Evolutionary conservation across 164 flowering plant species (phyloP).

Genomic region (Vitis rupestris): DNA sequence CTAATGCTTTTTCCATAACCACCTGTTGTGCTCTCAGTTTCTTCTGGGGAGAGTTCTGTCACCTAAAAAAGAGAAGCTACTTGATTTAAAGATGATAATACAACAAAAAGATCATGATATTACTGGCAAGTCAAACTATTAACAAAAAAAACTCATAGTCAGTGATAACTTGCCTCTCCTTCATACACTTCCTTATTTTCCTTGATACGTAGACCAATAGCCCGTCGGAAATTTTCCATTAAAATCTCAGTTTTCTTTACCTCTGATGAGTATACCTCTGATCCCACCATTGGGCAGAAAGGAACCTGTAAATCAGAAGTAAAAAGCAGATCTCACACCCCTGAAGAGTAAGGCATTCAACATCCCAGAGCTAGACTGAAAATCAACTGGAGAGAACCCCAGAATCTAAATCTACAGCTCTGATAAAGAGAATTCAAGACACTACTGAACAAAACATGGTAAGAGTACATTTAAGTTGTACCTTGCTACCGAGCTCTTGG

Average conservation of each 20-base stretch:
- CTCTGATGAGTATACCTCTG: conserved; percentile 97
- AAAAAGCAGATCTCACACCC: neutral
- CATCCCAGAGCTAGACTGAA: neutral
- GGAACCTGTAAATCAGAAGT: conserved; percentile 62
- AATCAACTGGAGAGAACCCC: neutral
- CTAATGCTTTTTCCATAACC: conserved; percentile 97
- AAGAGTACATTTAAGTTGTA: conserved; percentile 7
- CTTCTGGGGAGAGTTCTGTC: conserved; percentile 98
- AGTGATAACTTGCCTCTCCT: conserved; percentile 82
- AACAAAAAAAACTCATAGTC: neutral
- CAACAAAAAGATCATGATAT: neutral
- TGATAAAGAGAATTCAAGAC: neutral
- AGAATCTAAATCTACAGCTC: neutral
- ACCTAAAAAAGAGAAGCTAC: conserved; percentile 45
- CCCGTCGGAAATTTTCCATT: conserved; percentile 96
- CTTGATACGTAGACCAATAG: conserved; percentile 96
- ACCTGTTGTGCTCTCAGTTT: conserved; percentile 87
- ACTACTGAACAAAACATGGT: neutral
- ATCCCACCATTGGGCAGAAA: conserved; percentile 99
- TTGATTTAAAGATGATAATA: neutral
- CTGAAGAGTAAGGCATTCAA: neutral
- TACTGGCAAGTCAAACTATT: neutral
- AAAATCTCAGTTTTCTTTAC: conserved; percentile 97
- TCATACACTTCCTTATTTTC: conserved; percentile 98
- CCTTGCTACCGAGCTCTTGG: conserved; percentile 99